Conservation (phyloP, 2,329 filamentous ascomycete species). For the Lasiodiplodia gonubiensis region DNA sequence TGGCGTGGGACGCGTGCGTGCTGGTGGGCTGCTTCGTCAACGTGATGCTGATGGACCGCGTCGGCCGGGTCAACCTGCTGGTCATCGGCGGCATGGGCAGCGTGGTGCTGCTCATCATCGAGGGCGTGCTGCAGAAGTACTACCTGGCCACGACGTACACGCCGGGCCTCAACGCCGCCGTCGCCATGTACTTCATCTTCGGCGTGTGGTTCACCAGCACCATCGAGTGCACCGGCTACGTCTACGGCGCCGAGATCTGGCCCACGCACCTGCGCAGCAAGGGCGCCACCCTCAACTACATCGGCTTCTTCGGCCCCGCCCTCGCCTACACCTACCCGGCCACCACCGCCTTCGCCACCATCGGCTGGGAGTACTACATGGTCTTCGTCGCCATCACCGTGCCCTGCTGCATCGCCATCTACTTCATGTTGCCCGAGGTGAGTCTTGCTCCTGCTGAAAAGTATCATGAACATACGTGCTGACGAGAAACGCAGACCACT, state of each 20-base stretch:
- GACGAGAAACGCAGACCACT: conserved; percentile 31
- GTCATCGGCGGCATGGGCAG: conserved; percentile 35
- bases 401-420: conserved; percentile 35
- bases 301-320: conserved; percentile 36
- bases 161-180: conserved; percentile 35
- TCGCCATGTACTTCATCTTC: conserved; percentile 29
- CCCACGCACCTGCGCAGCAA: conserved; percentile 42
- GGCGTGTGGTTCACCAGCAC: conserved; percentile 36
- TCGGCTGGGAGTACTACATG: conserved; percentile 43
- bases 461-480: neutral
- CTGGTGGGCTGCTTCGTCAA: conserved; percentile 40
- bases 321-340: conserved; percentile 33
- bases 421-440: conserved; percentile 37
- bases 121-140: conserved; percentile 35
- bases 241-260: conserved; percentile 45
- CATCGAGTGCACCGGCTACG: conserved; percentile 39
- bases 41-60: conserved; percentile 36
- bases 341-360: conserved; percentile 34
- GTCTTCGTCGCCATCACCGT: conserved; percentile 38
- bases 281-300: conserved; percentile 32
- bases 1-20: conserved; percentile 37
- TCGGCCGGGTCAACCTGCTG: conserved; percentile 38
- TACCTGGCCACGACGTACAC: conserved; percentile 34
- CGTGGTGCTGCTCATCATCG: conserved; percentile 33
- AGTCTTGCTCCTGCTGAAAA: neutral